Base-by-base conservation (phyloP, 371 early-diverging fungal genomes). In the Batkoa obscura region DNA sequence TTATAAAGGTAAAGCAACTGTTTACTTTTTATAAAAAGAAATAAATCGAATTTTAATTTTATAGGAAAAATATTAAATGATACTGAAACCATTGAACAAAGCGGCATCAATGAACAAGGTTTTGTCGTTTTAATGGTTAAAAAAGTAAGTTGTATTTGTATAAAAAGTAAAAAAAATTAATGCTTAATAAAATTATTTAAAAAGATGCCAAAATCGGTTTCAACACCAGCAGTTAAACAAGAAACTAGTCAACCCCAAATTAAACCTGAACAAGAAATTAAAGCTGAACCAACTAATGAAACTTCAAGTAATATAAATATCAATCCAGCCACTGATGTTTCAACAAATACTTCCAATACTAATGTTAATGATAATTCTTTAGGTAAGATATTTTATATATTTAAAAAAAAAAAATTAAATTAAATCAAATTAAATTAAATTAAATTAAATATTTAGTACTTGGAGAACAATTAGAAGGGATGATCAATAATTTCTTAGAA, bases 61-160 rank as follows among this genome's bases (percentile, higher is more conserved):
- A 43, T 62, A 90, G 90, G 96, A 64, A 92, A 94, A 70, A 84
- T 94, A 58, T 78, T 96, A 35, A 69, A 58, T 4, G 85, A 96
- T 68, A 81, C 73, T 50, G 73, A 80, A 58, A 76, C 80, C n/a
- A 68, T 96, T 2, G 78, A 70, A 23, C 78, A 81, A 30, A 78
- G 75, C 62, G 75, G 80, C n/a, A 83, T 94, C 59, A 72, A 62
- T 17, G 95, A 94, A 62, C 85, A 80, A 64, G 92, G 89, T 62
- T 93, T 94, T 65, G 65, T 96, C 62, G 94, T 96, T 43, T 72
- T 92, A 2, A 93, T 96, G 95, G 81, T 86, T 10, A 75, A 82
- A 57, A 94, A 93, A 86, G 85, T 86, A 70, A 8, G 53, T 43
- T 4, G 30, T 9, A 35, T 38, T 8, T 53, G 10, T 32, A 43